A percentile compares a stretch with the other conserved stretches of the same genome.
phyloP scores from a whole-genome alignment of 805 yeast genomes.

The Candida tibetensis region DNA sequence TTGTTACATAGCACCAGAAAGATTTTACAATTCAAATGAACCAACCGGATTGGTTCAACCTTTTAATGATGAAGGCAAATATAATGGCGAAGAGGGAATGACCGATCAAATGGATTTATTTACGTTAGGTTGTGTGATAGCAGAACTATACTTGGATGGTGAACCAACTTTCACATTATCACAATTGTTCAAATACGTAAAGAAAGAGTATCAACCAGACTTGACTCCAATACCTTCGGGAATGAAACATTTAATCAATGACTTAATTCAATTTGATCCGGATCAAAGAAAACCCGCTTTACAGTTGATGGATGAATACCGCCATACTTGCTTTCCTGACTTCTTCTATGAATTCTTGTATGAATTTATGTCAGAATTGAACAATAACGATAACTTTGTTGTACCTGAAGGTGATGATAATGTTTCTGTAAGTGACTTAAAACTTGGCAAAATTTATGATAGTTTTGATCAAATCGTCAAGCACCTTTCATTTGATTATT shows the following conservation, averaged over 20 bases:
- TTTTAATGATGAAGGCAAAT: slow-evolving; percentile 22
- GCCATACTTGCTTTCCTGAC: slow-evolving; percentile 57
- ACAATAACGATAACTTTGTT: slow-evolving; percentile 18
- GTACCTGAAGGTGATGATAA: slow-evolving; percentile 15
- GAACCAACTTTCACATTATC: slow-evolving; percentile 82
- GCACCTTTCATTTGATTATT: slow-evolving; percentile 23
- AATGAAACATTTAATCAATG: slow-evolving; percentile 53
- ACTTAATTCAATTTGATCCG: slow-evolving; percentile 69
- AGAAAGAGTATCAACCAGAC: slow-evolving; percentile 64
- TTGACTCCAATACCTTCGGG: slow-evolving; percentile 48
- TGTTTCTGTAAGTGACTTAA: slow-evolving; percentile 34
- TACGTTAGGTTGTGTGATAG: slow-evolving; percentile 82
- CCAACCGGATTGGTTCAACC: slow-evolving; percentile 16
- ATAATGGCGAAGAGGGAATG: slow-evolving; percentile 29
- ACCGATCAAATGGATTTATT: slow-evolving; percentile 77
- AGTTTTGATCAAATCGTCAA: slow-evolving; percentile 49
- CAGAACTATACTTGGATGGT: slow-evolving; percentile 85
- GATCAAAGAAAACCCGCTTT: slow-evolving; percentile 52
- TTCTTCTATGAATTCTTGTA: slow-evolving; percentile 67
- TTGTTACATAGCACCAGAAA: slow-evolving; percentile 93
- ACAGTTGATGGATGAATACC: slow-evolving; percentile 50
- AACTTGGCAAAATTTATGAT: slow-evolving; percentile 57
- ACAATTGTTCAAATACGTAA: slow-evolving; percentile 78
- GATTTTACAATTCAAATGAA: slow-evolving; percentile 51
- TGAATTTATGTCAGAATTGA: slow-evolving; percentile 51